phyloP scores from a whole-genome alignment of 768 basidiomycete genomes.

The Thelephora ganbajun region DNA sequence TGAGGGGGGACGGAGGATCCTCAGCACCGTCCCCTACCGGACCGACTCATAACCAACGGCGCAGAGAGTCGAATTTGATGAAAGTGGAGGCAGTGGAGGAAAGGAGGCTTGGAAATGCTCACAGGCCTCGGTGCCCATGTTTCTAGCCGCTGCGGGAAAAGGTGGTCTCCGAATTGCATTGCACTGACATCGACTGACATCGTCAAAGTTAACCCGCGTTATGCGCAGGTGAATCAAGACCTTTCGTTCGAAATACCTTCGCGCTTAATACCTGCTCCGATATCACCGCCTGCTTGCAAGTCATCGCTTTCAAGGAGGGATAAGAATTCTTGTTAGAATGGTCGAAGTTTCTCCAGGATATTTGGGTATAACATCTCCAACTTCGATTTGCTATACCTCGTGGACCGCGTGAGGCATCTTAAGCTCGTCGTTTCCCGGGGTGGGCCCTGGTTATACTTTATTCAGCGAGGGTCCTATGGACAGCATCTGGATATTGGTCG shows the following conservation, averaged over 20 bases:
- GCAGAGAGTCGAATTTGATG: no score
- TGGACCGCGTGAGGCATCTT: constrained; percentile 82
- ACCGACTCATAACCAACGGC: no score
- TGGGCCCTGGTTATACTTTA: no score
- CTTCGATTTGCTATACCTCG: constrained; percentile 94
- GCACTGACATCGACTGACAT: background rate
- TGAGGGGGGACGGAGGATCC: no score
- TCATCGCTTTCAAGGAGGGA: constrained; percentile 73
- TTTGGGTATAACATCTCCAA: constrained; percentile 92
- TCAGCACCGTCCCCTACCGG: no score
- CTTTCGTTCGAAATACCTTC: constrained; percentile 94
- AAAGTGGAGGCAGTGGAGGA: no score
- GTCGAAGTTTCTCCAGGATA: constrained; percentile 77
- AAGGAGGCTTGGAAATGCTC: no score
- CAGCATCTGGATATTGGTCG: no score
- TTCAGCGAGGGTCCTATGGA: no score
- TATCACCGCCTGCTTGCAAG: constrained; percentile 98
- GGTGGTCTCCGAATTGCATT: background rate
- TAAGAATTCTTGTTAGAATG: constrained; percentile 62
- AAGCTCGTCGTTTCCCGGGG: constrained; percentile 55
- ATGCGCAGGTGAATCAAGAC: constrained; percentile 66
- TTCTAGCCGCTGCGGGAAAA: no score
- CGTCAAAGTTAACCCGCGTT: background rate
- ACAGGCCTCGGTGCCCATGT: no score
- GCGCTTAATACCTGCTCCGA: constrained; percentile 88